Conservation (phyloP, 345 rosid species). For the Eutrema heterophyllum region DNA sequence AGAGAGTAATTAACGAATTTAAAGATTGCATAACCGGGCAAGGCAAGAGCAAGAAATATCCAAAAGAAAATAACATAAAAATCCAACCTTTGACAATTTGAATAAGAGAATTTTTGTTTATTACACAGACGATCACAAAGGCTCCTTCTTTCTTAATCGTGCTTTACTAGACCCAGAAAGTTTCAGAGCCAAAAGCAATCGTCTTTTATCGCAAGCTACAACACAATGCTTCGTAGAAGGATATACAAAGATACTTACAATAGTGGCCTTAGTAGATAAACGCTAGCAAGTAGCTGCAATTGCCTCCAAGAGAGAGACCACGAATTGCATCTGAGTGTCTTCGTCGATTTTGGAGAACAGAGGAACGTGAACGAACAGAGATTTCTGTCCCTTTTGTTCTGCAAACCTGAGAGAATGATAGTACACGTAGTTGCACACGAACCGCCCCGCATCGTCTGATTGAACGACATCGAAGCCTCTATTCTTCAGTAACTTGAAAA, state of each 20-base stretch:
- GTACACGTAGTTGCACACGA: conserved; percentile 74
- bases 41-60: neutral
- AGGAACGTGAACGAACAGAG: conserved; percentile 76
- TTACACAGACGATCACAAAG: conserved; percentile 23
- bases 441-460: conserved; percentile 70
- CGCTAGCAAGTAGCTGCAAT: conserved; percentile 52
- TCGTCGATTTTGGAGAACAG: conserved; percentile 56
- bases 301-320: conserved; percentile 58
- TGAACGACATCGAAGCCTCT: conserved; percentile 41
- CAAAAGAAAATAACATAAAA: neutral
- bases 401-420: conserved; percentile 70
- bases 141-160: neutral
- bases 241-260: conserved; percentile 27
- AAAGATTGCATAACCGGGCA: neutral
- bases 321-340: conserved; percentile 68
- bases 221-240: conserved; percentile 13
- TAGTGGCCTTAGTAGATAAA: neutral
- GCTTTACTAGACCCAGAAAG: conserved; percentile 3
- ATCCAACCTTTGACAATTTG: conserved; percentile 17
- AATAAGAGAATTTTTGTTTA: conserved; percentile 4
- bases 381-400: conserved; percentile 61
- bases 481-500: conserved; percentile 41
- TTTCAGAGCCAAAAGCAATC: conserved; percentile 16
- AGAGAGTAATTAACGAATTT: neutral
- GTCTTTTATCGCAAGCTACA: neutral